Evolutionary conservation across 768 basidiomycete species (phyloP), one percentile per base, ranked within the genome.

Genomic region (Boletus edulis): DNA sequence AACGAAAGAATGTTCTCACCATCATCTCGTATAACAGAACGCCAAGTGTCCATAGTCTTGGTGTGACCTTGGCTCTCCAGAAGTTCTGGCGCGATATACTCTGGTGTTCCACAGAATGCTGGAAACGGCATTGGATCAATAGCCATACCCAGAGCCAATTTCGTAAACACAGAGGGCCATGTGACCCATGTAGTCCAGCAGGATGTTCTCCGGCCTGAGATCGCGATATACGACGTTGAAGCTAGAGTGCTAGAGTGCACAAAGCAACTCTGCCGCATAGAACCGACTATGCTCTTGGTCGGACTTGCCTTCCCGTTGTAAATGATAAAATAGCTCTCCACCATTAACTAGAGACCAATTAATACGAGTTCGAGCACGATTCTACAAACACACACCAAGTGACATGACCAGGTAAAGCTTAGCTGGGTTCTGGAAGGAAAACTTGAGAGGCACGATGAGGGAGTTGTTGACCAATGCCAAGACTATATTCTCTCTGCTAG

Each of bases 221-320:
- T 99, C 96, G 43, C 95, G 91, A 74, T 98, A 98, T 37, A 99
- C 93, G 32, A 99, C 96, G 67, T 99, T 97, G 79, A 98, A 98
- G 47, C 91, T 84, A 63, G 98, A 71, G 75, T 98, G 95, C 70
- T 99, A 96, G 60, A 99, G 75, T 0, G 96, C 96, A 65, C 91
- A 89, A 9, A 99, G 79, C 32, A 99, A 77, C 73, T 99, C 96
- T n/a, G 96, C 94, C 4, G 96, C 96, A 67, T 99, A 99, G 76
- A 96, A 99, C 34, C 96, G 84, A 70, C 91, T 94, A 45, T 96
- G 82, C 61, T 85, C 80, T 69, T 98, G 90, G 72, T 94, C 92
- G 71, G 98, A 99, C 69, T 93, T 91, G 39, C 95, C 95, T 68
- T 98, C 96, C 32, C 95, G 79, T 73, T 99, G 96, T 37, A 99